phyloP scores from a whole-genome alignment of 2,329 filamentous ascomycete genomes.

The Hypoxylon sp. region DNA sequence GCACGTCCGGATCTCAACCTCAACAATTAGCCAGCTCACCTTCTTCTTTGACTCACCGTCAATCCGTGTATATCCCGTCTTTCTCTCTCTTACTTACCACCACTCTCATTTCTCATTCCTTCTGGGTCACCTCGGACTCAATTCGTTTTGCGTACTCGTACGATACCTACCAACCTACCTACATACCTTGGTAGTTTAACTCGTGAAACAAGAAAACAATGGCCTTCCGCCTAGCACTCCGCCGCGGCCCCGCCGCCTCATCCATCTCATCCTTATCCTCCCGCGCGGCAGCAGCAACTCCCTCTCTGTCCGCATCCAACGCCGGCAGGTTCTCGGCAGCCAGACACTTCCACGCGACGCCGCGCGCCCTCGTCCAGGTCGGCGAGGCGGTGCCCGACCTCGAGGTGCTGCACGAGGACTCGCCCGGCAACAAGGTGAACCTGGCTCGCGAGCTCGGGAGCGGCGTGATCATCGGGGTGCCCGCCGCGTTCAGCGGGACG shows the following conservation, averaged over 20 bases:
- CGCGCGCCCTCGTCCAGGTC: slow-evolving; percentile 73
- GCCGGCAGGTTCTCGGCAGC: no score
- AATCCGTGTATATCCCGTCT: no score
- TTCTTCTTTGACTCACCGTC: background rate
- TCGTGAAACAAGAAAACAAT: no score
- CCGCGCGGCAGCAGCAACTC: slow-evolving; percentile 41
- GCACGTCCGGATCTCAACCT: slow-evolving; percentile 5
- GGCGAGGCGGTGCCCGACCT: slow-evolving; percentile 84
- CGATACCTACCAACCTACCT: background rate
- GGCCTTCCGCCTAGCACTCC: slow-evolving; percentile 45
- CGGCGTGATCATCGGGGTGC: slow-evolving; percentile 86
- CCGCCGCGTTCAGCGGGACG: slow-evolving; percentile 76
- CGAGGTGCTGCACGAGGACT: slow-evolving; percentile 82
- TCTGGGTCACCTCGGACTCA: background rate
- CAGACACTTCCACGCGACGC: slow-evolving; percentile 79
- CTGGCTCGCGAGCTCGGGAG: slow-evolving; percentile 83
- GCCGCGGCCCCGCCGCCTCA: slow-evolving; percentile 30
- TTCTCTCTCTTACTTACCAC: background rate
- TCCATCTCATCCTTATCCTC: slow-evolving; percentile 10
- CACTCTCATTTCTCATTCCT: background rate
- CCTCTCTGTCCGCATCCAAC: slow-evolving; percentile 43
- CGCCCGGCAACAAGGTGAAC: slow-evolving; percentile 93
- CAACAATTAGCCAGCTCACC: slow-evolving; percentile 5
- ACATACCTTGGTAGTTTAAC: no score
- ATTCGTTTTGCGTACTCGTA: background rate